Evolutionary conservation across 2,329 filamentous ascomycete species (phyloP).

Genomic region (Paecilomyces sp.): DNA sequence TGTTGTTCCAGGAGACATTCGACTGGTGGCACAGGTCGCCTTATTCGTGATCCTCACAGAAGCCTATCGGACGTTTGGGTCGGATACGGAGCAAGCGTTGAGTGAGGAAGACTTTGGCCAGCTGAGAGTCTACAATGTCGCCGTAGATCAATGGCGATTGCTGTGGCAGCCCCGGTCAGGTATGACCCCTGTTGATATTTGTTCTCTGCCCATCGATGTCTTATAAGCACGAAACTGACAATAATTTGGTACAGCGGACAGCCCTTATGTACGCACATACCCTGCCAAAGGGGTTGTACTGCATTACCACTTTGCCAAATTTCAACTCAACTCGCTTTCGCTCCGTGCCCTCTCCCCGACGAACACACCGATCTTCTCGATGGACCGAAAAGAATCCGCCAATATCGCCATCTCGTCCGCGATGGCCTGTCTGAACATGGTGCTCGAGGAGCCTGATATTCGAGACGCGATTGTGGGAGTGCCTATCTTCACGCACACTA

Average conservation of each 20-base stretch:
- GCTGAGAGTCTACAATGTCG: slow-evolving; percentile 38
- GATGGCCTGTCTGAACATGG: slow-evolving; percentile 41
- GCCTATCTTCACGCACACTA: slow-evolving; percentile 38
- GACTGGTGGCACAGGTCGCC: slow-evolving; percentile 52
- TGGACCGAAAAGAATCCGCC: slow-evolving; percentile 38
- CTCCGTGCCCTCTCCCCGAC: slow-evolving; percentile 36
- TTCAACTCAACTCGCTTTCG: slow-evolving; percentile 43
- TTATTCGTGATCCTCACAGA: slow-evolving; percentile 52
- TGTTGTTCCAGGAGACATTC: slow-evolving; percentile 48
- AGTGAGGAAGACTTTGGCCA: slow-evolving; percentile 47
- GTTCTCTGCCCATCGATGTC: not conserved
- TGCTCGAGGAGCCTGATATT: slow-evolving; percentile 42
- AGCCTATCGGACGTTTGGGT: slow-evolving; percentile 51
- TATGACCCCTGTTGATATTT: slow-evolving; percentile 15
- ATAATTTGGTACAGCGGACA: slow-evolving; percentile 23
- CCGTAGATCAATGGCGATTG: slow-evolving; percentile 47
- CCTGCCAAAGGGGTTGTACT: slow-evolving; percentile 45
- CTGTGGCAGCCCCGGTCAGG: slow-evolving; percentile 41
- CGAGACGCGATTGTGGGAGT: slow-evolving; percentile 43
- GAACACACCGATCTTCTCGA: slow-evolving; percentile 34
- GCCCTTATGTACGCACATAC: slow-evolving; percentile 42
- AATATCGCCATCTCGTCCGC: slow-evolving; percentile 42
- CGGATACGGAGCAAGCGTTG: slow-evolving; percentile 47
- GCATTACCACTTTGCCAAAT: slow-evolving; percentile 48
- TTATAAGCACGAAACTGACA: not conserved